These are phyloP conservation scores for Teratosphaeria destructans DNA, from an alignment of 2,329 filamentous ascomycete species.

Conservation along the genomic window DNA sequence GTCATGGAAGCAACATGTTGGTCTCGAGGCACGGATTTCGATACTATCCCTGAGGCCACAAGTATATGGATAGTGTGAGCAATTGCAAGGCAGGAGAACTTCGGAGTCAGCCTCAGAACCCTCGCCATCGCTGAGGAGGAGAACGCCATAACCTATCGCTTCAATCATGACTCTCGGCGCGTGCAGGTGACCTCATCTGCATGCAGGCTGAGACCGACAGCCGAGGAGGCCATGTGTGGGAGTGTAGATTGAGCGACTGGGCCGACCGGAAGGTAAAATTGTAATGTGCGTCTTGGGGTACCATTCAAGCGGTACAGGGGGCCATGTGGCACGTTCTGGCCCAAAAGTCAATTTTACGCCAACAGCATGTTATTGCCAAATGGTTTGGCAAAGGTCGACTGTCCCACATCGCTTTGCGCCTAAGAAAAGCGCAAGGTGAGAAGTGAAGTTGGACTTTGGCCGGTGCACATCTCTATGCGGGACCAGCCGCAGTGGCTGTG, in stretches of 20 bases:
- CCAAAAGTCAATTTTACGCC: background rate
- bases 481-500: background rate
- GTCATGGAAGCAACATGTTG: background rate
- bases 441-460: background rate
- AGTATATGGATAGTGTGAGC: background rate
- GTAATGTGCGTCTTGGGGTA: background rate
- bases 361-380: background rate
- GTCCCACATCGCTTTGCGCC: background rate
- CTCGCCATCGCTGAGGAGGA: background rate
- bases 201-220: background rate
- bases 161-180: background rate
- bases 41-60: background rate
- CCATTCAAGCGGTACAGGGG: background rate
- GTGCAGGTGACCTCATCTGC: background rate
- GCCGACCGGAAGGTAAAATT: background rate
- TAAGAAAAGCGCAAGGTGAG: background rate
- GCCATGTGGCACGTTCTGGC: background rate
- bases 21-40: background rate
- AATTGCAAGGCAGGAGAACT: background rate
- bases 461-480: background rate
- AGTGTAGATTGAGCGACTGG: background rate
- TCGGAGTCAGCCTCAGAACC: background rate
- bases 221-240: background rate
- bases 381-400: background rate
- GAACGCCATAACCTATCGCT: background rate